phyloP scores from a whole-genome alignment of 2,329 filamentous ascomycete species.

The Botryotinia convoluta region DNA sequence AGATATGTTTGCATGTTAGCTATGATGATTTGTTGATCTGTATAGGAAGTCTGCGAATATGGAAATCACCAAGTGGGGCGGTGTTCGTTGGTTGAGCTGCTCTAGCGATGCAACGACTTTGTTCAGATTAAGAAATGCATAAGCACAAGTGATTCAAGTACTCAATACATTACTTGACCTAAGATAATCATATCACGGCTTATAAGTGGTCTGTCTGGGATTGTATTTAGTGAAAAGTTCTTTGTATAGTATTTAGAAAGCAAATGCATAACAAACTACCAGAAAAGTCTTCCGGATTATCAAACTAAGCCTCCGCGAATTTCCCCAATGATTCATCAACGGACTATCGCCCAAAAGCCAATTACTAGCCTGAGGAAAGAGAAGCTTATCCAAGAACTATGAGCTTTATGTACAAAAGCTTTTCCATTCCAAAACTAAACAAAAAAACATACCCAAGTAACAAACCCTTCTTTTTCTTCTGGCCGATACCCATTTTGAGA shows the following conservation, averaged over 20 bases:
- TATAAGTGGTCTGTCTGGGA: background rate
- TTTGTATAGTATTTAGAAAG: background rate
- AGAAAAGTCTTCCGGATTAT: background rate
- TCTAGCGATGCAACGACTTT: background rate
- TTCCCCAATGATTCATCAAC: background rate
- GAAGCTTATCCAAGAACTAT: background rate
- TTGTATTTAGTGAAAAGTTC: background rate
- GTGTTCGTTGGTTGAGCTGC: background rate
- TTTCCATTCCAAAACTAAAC: background rate
- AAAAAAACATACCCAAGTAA: background rate
- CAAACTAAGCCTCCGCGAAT: background rate
- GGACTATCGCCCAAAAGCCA: background rate
- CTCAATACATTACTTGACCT: background rate
- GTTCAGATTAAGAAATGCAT: too few species aligned
- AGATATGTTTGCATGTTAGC: too few species aligned
- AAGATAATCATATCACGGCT: background rate
- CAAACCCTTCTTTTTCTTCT: background rate
- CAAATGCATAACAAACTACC: background rate
- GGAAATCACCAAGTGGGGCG: background rate
- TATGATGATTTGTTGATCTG: fast-evolving
- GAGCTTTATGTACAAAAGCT: too few species aligned
- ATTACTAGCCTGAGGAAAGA: background rate
- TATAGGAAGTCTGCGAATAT: fast-evolving
- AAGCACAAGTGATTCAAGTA: background rate
- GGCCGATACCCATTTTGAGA: background rate